Evolutionary conservation across 2,329 filamentous ascomycete genomes (phyloP).

Genomic region (Aspergillus sp.): DNA sequence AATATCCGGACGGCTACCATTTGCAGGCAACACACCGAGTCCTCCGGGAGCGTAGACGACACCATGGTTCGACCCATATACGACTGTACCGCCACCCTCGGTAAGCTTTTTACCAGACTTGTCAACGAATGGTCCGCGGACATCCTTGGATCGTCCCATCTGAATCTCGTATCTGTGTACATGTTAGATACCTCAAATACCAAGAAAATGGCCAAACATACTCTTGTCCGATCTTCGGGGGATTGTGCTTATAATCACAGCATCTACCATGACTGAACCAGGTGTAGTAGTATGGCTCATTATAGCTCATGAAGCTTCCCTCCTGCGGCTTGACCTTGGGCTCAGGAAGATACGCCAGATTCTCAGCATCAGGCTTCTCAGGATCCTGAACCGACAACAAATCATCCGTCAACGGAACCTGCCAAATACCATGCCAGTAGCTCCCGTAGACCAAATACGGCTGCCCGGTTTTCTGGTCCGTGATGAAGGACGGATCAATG

Average conservation of each 20-base stretch:
- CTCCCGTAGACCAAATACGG: slow-evolving; percentile 32
- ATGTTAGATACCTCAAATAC: neutral
- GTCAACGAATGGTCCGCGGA: slow-evolving; percentile 32
- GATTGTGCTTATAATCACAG: slow-evolving; percentile 23
- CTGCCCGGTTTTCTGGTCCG: slow-evolving; percentile 17
- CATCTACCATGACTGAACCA: slow-evolving; percentile 39
- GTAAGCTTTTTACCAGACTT: slow-evolving; percentile 18
- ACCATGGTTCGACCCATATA: slow-evolving; percentile 36
- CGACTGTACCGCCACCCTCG: slow-evolving; percentile 28
- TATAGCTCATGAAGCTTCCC: slow-evolving; percentile 32
- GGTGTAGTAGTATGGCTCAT: slow-evolving; percentile 31
- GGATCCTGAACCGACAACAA: slow-evolving; percentile 22
- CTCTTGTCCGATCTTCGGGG: slow-evolving; percentile 26
- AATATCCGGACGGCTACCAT: slow-evolving; percentile 22
- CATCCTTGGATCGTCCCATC: slow-evolving; percentile 28
- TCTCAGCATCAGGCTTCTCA: slow-evolving; percentile 16
- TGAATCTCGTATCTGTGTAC: slow-evolving; percentile 27
- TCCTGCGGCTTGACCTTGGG: slow-evolving; percentile 22
- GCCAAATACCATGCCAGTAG: slow-evolving; percentile 32
- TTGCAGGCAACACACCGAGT: slow-evolving; percentile 25
- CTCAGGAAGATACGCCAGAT: slow-evolving; percentile 21
- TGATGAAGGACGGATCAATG: slow-evolving; percentile 30
- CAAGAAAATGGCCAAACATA: slow-evolving; percentile 12
- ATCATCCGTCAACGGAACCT: slow-evolving; percentile 27
- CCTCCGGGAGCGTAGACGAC: slow-evolving; percentile 36